These are phyloP conservation scores for Fusarium nodosum DNA, from an alignment of 2,329 filamentous ascomycete genomes.

Conservation along the genomic window DNA sequence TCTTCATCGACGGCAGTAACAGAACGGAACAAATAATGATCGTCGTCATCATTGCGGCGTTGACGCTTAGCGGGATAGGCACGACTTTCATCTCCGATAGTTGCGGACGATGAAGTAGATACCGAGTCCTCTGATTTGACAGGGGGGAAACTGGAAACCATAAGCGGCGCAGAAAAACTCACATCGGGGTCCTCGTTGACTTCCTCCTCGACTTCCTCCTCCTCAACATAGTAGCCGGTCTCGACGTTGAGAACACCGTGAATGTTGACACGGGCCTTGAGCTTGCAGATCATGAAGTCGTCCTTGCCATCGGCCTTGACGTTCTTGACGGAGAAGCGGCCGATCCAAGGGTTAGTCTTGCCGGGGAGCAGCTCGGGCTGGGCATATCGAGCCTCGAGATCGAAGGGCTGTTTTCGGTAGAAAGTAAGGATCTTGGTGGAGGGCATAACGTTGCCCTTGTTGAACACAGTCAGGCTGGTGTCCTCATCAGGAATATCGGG, in stretches of 20 bases:
- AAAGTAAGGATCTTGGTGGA: slow-evolving; percentile 99
- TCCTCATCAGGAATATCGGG: slow-evolving; percentile 98
- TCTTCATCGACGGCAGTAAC: slow-evolving; percentile 17
- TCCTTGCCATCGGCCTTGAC: slow-evolving; percentile 94
- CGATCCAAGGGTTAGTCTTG: slow-evolving; percentile 94
- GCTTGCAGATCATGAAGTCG: slow-evolving; percentile 99
- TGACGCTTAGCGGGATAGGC: slow-evolving; percentile 38
- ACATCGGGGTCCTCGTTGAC: slow-evolving; percentile 84
- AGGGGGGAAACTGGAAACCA: slow-evolving; percentile 8
- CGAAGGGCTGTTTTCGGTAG: slow-evolving; percentile 97
- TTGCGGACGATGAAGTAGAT: slow-evolving; percentile 31
- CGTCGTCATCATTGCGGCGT: slow-evolving; percentile 30
- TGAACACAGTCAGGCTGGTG: slow-evolving; percentile 96
- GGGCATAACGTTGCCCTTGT: slow-evolving; percentile 95
- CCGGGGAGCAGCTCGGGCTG: slow-evolving; percentile 89
- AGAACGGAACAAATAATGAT: background rate
- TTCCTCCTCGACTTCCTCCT: slow-evolving; percentile 96
- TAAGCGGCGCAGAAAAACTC: slow-evolving; percentile 59
- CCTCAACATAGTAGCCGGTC: slow-evolving; percentile 97
- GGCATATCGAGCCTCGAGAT: slow-evolving; percentile 93
- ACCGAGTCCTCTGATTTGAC: slow-evolving; percentile 5
- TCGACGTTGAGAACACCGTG: slow-evolving; percentile 97
- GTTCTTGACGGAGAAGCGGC: slow-evolving; percentile 96
- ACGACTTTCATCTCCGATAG: slow-evolving; percentile 36
- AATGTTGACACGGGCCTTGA: slow-evolving; percentile 96